These are phyloP conservation scores for Diaporthe nobilis DNA, from an alignment of 2,329 filamentous ascomycete species.

Conservation along the genomic window DNA sequence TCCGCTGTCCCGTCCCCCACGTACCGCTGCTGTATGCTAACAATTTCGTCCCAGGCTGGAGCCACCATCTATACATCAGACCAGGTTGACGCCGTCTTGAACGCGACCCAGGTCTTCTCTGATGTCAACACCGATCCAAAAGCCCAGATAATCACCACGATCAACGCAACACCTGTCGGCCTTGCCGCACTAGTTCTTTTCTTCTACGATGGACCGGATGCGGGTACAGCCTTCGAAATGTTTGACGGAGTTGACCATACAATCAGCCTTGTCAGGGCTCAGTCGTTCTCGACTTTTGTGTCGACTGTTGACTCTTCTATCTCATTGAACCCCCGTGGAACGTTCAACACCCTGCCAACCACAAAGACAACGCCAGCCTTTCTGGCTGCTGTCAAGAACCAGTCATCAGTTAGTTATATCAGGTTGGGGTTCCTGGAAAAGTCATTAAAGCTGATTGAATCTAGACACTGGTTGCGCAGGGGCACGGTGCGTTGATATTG, in stretches of 20 bases:
- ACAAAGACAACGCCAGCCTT: constrained; percentile 45
- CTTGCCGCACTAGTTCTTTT: constrained; percentile 43
- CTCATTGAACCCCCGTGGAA: constrained; percentile 44
- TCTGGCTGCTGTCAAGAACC: constrained; percentile 45
- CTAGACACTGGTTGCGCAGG: neutral
- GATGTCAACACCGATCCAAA: constrained; percentile 47
- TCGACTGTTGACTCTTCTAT: constrained; percentile 40
- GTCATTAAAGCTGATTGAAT: neutral
- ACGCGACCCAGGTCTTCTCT: constrained; percentile 48
- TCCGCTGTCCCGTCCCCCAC: too few species aligned
- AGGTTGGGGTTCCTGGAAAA: accelerated
- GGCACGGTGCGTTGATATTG: constrained; percentile 43
- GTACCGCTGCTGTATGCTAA: neutral
- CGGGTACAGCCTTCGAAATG: constrained; percentile 44
- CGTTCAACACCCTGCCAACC: constrained; percentile 49
- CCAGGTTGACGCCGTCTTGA: constrained; percentile 44
- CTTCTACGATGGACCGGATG: constrained; percentile 50
- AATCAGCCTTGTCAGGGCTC: constrained; percentile 33
- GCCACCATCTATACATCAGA: constrained; percentile 32
- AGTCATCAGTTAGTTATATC: constrained; percentile 37
- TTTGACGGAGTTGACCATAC: constrained; percentile 44
- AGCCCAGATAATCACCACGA: constrained; percentile 48
- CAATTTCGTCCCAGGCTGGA: neutral
- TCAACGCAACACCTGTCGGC: constrained; percentile 43
- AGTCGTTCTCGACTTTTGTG: constrained; percentile 43